Evolutionary conservation across 192 early-diverging fungal species (phyloP).

Genomic region (Phlyctochytrium bullatum): DNA sequence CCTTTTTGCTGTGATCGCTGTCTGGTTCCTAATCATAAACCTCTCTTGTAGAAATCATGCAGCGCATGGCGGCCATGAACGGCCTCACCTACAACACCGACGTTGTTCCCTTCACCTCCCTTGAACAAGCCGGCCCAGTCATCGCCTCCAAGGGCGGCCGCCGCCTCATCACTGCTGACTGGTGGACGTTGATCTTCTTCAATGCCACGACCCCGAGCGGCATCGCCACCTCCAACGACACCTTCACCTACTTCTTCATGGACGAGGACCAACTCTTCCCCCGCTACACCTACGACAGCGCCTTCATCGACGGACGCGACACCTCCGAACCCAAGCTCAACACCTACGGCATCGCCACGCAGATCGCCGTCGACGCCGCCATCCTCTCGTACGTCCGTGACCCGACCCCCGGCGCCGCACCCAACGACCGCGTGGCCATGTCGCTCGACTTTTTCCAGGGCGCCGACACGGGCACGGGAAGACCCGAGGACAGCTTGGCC

Average conservation of each 20-base stretch:
- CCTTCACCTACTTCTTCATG: neutral
- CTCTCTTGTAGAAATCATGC: slow-evolving; percentile 3
- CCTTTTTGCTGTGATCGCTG: neutral
- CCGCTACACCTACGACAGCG: neutral
- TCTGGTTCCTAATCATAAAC: neutral
- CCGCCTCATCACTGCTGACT: neutral
- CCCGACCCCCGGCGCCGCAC: neutral
- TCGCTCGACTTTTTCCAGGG: slow-evolving; percentile 20
- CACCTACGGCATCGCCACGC: neutral
- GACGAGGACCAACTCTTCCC: too few relatives aligned
- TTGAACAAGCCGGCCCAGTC: neutral
- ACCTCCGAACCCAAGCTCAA: neutral
- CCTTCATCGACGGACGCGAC: neutral
- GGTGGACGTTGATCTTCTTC: slow-evolving; percentile 1
- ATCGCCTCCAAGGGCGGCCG: slow-evolving; percentile 5
- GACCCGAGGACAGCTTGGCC: neutral
- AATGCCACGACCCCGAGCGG: neutral
- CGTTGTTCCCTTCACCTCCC: neutral
- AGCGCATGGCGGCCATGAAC: neutral
- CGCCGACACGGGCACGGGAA: neutral
- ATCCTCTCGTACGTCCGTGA: slow-evolving; percentile 14
- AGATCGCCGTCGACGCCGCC: slow-evolving; percentile 22
- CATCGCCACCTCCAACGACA: neutral
- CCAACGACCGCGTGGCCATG: neutral
- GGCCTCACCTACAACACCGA: neutral